These are phyloP conservation scores for Cichorium intybus DNA, from an alignment of 140 eudicot species.

Conservation along the genomic window DNA sequence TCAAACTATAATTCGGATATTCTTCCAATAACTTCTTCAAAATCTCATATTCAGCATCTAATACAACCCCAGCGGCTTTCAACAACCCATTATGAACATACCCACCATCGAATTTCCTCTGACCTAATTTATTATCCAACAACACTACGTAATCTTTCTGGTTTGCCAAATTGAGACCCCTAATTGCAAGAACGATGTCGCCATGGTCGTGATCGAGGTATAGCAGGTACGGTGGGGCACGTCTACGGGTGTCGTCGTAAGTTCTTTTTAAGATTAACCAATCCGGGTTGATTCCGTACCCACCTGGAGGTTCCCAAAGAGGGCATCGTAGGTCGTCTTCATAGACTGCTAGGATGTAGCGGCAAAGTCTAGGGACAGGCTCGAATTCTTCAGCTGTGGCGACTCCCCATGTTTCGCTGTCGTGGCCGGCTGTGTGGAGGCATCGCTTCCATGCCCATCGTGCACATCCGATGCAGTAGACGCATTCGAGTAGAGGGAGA, in stretches of 20 bases:
- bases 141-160: conserved; percentile 77
- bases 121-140: conserved; percentile 85
- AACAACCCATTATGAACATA: conserved; percentile 90
- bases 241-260: conserved; percentile 55
- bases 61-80: conserved; percentile 74
- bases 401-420: conserved; percentile 82
- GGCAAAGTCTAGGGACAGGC: conserved; percentile 87
- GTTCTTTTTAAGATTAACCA: conserved; percentile 48
- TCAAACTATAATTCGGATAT: conserved; percentile 63
- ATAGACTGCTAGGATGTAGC: conserved; percentile 74
- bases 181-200: conserved; percentile 80
- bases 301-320: conserved; percentile 83
- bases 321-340: conserved; percentile 84
- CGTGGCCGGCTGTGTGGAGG: conserved; percentile 76
- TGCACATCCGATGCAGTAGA: conserved; percentile 74
- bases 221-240: conserved; percentile 73
- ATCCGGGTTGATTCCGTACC: conserved; percentile 83
- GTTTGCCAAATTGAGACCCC: conserved; percentile 83
- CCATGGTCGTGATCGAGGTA: conserved; percentile 75
- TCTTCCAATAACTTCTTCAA: conserved; percentile 64
- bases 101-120: conserved; percentile 89
- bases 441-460: conserved; percentile 97
- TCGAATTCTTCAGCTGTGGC: conserved; percentile 85
- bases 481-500: conserved; percentile 82
- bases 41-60: conserved; percentile 55